These are phyloP conservation scores for Colletotrichum eremochloae DNA, from an alignment of 2,329 filamentous ascomycete species.

Conservation along the genomic window DNA sequence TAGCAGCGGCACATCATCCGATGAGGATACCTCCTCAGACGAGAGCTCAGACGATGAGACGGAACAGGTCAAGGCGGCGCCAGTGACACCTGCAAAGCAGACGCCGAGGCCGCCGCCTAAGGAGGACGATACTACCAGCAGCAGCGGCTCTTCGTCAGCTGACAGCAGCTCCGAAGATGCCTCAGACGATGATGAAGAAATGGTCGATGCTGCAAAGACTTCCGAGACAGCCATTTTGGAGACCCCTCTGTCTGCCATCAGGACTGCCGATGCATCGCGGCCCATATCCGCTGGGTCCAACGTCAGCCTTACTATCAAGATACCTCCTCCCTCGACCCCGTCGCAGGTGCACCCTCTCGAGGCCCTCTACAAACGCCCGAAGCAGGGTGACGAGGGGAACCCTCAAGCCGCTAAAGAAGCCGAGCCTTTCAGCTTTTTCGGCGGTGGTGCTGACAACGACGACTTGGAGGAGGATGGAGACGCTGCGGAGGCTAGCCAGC, in stretches of 20 bases:
- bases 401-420: conserved; percentile 17
- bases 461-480: conserved; percentile 52
- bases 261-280: conserved; percentile 52
- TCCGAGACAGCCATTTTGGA: neutral
- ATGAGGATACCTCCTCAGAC: conserved; percentile 49
- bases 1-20: conserved; percentile 55
- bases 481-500: conserved; percentile 47
- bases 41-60: conserved; percentile 50
- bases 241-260: conserved; percentile 40
- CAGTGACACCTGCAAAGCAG: conserved; percentile 35
- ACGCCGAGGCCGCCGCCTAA: conserved; percentile 41
- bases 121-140: conserved; percentile 45
- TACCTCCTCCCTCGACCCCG: conserved; percentile 62
- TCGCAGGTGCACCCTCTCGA: conserved; percentile 85
- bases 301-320: conserved; percentile 67
- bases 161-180: conserved; percentile 43
- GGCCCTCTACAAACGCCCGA: conserved; percentile 86
- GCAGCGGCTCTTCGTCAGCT: conserved; percentile 45
- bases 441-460: conserved; percentile 63
- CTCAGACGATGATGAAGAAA: conserved; percentile 46
- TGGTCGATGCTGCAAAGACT: conserved; percentile 40
- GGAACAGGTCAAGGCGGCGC: conserved; percentile 24
- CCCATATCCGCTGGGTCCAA: conserved; percentile 66
- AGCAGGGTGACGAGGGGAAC: conserved; percentile 55
- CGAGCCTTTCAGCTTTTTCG: conserved; percentile 77